A percentile compares a stretch with the other conserved stretches of the same genome.
Conservation (phyloP, 2,329 filamentous ascomycete genomes). For the Botryotinia globosa region DNA sequence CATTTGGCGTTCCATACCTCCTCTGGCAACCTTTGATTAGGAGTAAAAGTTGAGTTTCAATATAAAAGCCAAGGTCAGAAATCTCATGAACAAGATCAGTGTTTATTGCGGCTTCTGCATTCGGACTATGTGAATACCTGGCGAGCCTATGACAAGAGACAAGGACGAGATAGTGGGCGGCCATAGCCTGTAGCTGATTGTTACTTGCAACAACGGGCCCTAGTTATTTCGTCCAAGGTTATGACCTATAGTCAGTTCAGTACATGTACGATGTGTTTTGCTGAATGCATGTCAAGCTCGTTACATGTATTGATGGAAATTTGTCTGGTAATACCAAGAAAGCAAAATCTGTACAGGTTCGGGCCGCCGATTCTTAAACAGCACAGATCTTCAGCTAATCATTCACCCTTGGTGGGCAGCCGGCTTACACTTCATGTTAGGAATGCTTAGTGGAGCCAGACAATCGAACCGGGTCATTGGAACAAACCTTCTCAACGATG, state of each 20-base stretch:
- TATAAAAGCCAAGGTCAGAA: neutral
- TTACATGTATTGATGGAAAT: neutral
- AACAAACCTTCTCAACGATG: slow-evolving; percentile 2
- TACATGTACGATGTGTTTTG: neutral
- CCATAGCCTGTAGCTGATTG: neutral
- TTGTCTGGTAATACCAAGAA: neutral
- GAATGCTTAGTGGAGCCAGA: neutral
- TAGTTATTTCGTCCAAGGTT: neutral
- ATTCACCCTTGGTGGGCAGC: neutral
- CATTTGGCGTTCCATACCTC: no score
- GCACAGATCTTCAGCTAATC: slow-evolving; percentile 8
- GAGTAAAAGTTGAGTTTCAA: neutral
- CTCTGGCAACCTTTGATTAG: no score
- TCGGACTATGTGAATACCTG: neutral
- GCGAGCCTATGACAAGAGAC: neutral
- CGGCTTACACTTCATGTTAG: neutral
- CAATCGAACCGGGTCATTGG: neutral
- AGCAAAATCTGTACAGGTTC: neutral
- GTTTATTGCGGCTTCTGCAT: neutral
- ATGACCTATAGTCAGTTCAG: neutral
- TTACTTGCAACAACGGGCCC: neutral
- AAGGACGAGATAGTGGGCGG: neutral
- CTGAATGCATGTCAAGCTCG: neutral
- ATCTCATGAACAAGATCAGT: neutral
- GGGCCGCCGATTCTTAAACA: neutral